A percentile compares a stretch with the other conserved stretches of the same genome.
These are phyloP conservation scores for Rhodofomes roseus DNA, from an alignment of 1,284 basidiomycete species.

Conservation along the genomic window DNA sequence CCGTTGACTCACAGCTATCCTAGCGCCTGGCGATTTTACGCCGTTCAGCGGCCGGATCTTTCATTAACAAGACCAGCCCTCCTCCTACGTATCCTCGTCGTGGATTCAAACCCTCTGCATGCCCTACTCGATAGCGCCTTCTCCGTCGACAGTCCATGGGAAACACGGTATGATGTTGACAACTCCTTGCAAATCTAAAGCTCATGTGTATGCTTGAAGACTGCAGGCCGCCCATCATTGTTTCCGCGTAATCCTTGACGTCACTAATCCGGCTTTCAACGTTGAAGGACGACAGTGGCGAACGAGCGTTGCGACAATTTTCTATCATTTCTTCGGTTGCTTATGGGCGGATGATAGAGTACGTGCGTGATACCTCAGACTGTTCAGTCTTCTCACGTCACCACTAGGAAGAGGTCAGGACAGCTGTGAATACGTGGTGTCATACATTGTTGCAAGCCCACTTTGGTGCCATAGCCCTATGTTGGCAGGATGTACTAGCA, in stretches of 20 bases:
- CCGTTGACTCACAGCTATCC: background rate
- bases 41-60: slow-evolving; percentile 49
- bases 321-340: slow-evolving; percentile 55
- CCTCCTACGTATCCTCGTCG: slow-evolving; percentile 55
- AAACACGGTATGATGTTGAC: slow-evolving; percentile 36
- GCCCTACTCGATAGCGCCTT: slow-evolving; percentile 40
- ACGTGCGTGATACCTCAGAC: background rate
- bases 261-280: slow-evolving; percentile 54
- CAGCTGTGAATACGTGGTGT: slow-evolving; percentile 51
- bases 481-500: slow-evolving; percentile 59
- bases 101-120: slow-evolving; percentile 60
- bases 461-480: slow-evolving; percentile 56
- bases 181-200: background rate
- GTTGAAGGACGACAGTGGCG: slow-evolving; percentile 67
- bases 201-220: slow-evolving; percentile 15
- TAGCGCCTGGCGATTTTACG: slow-evolving; percentile 67
- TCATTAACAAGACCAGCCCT: slow-evolving; percentile 49
- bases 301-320: slow-evolving; percentile 52
- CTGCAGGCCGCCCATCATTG: slow-evolving; percentile 42
- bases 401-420: slow-evolving; percentile 60
- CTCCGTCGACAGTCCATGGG: slow-evolving; percentile 37
- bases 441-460: slow-evolving; percentile 60
- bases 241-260: slow-evolving; percentile 61
- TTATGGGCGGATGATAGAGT: slow-evolving; percentile 65
- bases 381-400: slow-evolving; percentile 9